phyloP scores from a whole-genome alignment of 805 yeast species.

The Suhomyces pyralidae region DNA sequence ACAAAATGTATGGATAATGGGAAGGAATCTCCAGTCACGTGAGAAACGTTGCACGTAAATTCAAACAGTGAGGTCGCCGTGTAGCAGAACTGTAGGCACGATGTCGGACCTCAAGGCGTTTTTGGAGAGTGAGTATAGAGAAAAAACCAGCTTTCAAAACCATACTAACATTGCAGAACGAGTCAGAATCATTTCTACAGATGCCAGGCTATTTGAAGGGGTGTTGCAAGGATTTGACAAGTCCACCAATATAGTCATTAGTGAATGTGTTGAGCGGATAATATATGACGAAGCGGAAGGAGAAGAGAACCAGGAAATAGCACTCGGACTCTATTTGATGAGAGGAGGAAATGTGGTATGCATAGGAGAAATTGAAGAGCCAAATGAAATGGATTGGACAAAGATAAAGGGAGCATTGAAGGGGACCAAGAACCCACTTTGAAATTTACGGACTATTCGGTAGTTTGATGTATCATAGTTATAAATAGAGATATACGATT shows the following conservation, averaged over 20 bases:
- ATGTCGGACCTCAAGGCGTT: constrained; percentile 14
- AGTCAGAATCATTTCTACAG: constrained; percentile 56
- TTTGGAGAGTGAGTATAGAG: constrained; percentile 12
- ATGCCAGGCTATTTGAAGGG: constrained; percentile 51
- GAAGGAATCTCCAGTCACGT: background rate
- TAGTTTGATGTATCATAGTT: background rate
- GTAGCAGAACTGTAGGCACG: background rate
- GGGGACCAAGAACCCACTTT: constrained; percentile 41
- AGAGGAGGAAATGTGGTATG: constrained; percentile 61
- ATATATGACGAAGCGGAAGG: constrained; percentile 40
- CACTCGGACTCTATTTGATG: constrained; percentile 49
- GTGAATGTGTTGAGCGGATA: constrained; percentile 50
- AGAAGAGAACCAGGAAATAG: constrained; percentile 38
- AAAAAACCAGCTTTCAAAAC: background rate
- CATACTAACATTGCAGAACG: constrained; percentile 34
- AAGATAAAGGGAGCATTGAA: constrained; percentile 33
- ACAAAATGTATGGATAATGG: background rate
- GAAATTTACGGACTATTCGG: background rate
- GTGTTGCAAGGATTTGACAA: constrained; percentile 58
- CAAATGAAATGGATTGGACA: constrained; percentile 41
- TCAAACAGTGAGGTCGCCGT: background rate
- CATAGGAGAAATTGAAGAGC: constrained; percentile 50
- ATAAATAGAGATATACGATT: background rate
- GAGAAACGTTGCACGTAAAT: background rate
- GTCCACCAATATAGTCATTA: constrained; percentile 56